These are phyloP conservation scores for Grosmannia clavigera DNA, from an alignment of 2,329 filamentous ascomycete genomes.

Conservation along the genomic window DNA sequence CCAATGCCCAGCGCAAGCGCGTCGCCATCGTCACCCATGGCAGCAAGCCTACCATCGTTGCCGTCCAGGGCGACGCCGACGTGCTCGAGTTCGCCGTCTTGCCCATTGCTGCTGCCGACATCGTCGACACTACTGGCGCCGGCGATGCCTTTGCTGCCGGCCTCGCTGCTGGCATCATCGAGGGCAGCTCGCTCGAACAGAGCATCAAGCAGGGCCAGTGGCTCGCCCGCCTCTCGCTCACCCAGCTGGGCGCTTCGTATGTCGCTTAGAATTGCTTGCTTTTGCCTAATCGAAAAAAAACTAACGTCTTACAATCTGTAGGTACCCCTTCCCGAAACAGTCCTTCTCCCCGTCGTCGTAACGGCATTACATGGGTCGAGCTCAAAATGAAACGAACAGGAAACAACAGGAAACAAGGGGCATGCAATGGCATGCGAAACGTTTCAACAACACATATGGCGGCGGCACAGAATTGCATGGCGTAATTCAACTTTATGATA, in stretches of 20 bases:
- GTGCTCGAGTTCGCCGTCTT: conserved; percentile 73
- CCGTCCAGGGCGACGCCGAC: conserved; percentile 56
- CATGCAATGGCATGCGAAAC: conserved; percentile 2
- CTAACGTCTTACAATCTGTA: conserved; percentile 20
- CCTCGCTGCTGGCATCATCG: conserved; percentile 77
- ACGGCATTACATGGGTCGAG: conserved; percentile 8
- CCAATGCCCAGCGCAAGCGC: conserved; percentile 72
- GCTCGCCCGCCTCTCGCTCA: conserved; percentile 86
- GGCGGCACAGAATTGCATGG: conserved; percentile 7
- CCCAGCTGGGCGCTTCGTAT: conserved; percentile 92
- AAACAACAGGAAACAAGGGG: not conserved
- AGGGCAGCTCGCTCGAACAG: conserved; percentile 68
- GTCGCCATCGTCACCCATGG: conserved; percentile 91
- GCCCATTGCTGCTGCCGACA: conserved; percentile 61
- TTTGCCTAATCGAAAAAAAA: too few relatives aligned
- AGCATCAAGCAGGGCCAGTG: conserved; percentile 89
- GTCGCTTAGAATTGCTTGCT: conserved; percentile 24
- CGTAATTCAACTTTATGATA: conserved; percentile 23
- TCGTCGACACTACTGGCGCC: conserved; percentile 93
- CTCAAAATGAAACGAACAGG: not conserved
- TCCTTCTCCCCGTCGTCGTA: conserved; percentile 43
- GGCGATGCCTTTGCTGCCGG: conserved; percentile 95
- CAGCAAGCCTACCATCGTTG: conserved; percentile 79
- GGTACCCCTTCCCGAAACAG: conserved; percentile 75
- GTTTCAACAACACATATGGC: conserved; percentile 20